Percentiles rank a stretch among this genome's conserved stretches.
Evolutionary conservation across 1,284 basidiomycete species (phyloP).

Genomic region (Phylloboletellus chloephorus): DNA sequence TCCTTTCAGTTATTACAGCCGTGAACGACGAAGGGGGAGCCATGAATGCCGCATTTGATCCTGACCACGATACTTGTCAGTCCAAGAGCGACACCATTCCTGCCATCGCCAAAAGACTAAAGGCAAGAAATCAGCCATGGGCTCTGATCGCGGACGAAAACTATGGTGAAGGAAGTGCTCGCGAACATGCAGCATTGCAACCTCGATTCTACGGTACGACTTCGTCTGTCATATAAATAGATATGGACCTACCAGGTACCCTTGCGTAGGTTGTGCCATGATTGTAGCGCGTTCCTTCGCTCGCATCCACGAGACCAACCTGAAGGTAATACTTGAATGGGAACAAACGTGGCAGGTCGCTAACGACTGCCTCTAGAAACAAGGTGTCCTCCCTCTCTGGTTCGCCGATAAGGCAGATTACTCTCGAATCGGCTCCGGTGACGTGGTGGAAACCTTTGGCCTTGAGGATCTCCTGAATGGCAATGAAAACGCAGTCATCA

Average conservation of each 20-base stretch:
- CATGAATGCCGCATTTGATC: conserved; percentile 85
- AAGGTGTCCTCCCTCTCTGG: conserved; percentile 90
- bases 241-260: not conserved
- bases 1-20: conserved; percentile 62
- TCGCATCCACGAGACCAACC: conserved; percentile 97
- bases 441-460: conserved; percentile 37
- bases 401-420: conserved; percentile 87
- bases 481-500: conserved; percentile 47
- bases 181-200: conserved; percentile 96
- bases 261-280: conserved; percentile 61
- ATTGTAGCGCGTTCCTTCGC: conserved; percentile 93
- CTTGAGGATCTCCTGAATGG: conserved; percentile 49
- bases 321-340: conserved; percentile 59
- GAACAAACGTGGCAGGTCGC: not conserved
- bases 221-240: not conserved
- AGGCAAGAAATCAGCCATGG: conserved; percentile 82
- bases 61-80: conserved; percentile 43
- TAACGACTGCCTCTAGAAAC: conserved; percentile 59
- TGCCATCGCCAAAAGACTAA: conserved; percentile 82
- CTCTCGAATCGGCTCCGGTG: conserved; percentile 74
- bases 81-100: conserved; percentile 78
- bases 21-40: conserved; percentile 90
- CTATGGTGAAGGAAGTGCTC: conserved; percentile 96
- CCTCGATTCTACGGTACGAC: conserved; percentile 86
- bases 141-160: conserved; percentile 94